Base-by-base conservation (phyloP, 176 grass and related monocot genomes). In the Musa troglodytarum region DNA sequence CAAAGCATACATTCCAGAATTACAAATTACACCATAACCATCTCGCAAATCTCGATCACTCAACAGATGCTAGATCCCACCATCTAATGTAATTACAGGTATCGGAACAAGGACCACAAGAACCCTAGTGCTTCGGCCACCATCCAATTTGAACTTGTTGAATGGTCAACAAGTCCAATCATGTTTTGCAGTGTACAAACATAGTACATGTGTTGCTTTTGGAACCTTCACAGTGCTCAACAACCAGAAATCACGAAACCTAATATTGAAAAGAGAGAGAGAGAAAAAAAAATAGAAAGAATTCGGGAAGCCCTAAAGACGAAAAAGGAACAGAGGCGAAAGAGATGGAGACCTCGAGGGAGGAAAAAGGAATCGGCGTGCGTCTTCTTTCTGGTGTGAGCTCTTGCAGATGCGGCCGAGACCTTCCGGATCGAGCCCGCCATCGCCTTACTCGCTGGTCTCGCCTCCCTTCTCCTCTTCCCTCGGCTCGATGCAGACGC, bases 351-450 rank as follows among this genome's bases (percentile, higher is more conserved):
- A 70, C 68, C 68, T 70, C 16, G 43, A 70, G 16, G 34, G 16
- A 51, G 11, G 68, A 70, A 70, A 51, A 49, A 70, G 68, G 68
- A 70, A 70, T 1, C 2, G 1, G 17, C 68, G 1, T 25, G 28
- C 68, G 16, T 5, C 16, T 50, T 70, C 68, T 21, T 70, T 49
- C 68, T 49, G 9, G 68, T 70, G 43, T 70, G 68, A 70, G 68
- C 49, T 70, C 68, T 49, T 2, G 68, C 68, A 50, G 68, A 50
- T n/a, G 68, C 68, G 15, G 68, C 68, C 16, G 43, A 70, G 49
- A 70, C 49, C 68, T n/a, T 51, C 68, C 68, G 34, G 15, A 49
- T 7, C 1, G 43, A 2, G 34, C 34, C 68, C 68, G 68, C 17
- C 68, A 70, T 70, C 8, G 68, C 8, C 21, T 50, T 8, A 8